Evolutionary conservation across 108 stramenopile genomes (phyloP).

Genomic region (Bacterosira constricta): DNA sequence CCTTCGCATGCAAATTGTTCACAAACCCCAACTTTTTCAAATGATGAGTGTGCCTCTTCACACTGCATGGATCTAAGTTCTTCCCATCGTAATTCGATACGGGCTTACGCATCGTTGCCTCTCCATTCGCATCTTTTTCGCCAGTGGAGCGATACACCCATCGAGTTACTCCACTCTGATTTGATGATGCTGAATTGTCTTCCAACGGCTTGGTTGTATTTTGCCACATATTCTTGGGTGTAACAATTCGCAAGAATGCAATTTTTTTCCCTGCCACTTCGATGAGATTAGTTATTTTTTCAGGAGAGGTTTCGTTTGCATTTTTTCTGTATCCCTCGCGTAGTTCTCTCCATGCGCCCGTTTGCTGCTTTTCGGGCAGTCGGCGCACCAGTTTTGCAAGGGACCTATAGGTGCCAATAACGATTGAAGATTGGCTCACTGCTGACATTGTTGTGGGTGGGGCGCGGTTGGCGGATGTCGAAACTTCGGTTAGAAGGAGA

Average conservation of each 20-base stretch:
- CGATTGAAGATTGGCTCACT: slow-evolving; percentile 24
- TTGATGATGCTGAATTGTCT: slow-evolving; percentile 26
- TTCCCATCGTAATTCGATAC: slow-evolving; percentile 76
- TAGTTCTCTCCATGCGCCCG: slow-evolving; percentile 51
- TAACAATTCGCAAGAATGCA: slow-evolving; percentile 76
- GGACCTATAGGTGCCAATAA: slow-evolving; percentile 55
- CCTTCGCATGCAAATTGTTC: slow-evolving; percentile 87
- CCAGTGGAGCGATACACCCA: slow-evolving; percentile 49
- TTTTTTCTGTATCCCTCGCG: slow-evolving; percentile 59
- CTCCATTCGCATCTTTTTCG: slow-evolving; percentile 42
- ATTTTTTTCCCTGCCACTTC: slow-evolving; percentile 67
- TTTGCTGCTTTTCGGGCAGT: slow-evolving; percentile 55
- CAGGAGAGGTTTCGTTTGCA: slow-evolving; percentile 32
- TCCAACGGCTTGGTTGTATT: slow-evolving; percentile 17
- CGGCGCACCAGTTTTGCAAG: slow-evolving; percentile 57
- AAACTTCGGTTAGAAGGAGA: too few species aligned
- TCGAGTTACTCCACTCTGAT: slow-evolving; percentile 46
- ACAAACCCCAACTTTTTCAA: slow-evolving; percentile 74
- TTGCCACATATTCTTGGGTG: slow-evolving; percentile 53
- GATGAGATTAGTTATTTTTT: slow-evolving; percentile 53
- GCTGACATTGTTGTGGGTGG: background rate
- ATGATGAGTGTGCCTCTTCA: slow-evolving; percentile 67
- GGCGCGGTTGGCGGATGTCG: too few species aligned
- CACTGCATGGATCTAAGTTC: slow-evolving; percentile 78
- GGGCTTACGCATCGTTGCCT: slow-evolving; percentile 32